Evolutionary conservation across 768 basidiomycete genomes (phyloP), one percentile per base, ranked within the genome.

Genomic region (Nevesoporus exiguus): DNA sequence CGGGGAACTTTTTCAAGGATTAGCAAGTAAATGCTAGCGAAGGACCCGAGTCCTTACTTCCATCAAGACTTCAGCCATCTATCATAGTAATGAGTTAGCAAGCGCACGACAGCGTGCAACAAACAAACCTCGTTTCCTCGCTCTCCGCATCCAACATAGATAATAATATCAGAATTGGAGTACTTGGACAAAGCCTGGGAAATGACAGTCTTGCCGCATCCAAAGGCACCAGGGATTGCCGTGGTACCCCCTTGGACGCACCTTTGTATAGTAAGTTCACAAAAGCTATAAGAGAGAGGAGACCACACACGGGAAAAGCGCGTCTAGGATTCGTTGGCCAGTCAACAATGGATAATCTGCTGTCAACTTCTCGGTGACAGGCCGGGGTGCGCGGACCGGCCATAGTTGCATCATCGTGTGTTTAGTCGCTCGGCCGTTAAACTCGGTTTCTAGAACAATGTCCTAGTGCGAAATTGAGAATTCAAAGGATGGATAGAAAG

Each of bases 11-110:
- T 45, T 17, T 53, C 15, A 5, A 37, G 34, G 30, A 49, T 64
- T 59, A 65, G 57, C 30, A 34, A 52, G 29, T n/a, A 36, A 36
- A 45, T 56, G 27, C 45, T 50, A 29, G 57, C 40, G 50, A 25
- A 52, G 5, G 27, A 39, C 21, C 4, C 27, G 54, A 42, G 49
- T 47, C 56, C 68, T 66, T 65, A 90, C 92, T 68, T 98, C 97
- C 87, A 95, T 95, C 74, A 99, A 75, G n/a, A 99, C 96, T 80
- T 96, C 94, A 50, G 94, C 94, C 90, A 93, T 92, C 87, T 90
- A 56, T 19, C n/a, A 54, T 25, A 45, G n/a, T 1, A 29, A 42
- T 29, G n/a, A n/a, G 17, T 69, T 9, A 62, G 57, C 29, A 47
- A 15, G 29, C 41, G 21, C 53, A 74, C 52, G 77, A 89, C 83